Base-by-base conservation (phyloP, 2,329 filamentous ascomycete species). In the Talaromyces sp. region DNA sequence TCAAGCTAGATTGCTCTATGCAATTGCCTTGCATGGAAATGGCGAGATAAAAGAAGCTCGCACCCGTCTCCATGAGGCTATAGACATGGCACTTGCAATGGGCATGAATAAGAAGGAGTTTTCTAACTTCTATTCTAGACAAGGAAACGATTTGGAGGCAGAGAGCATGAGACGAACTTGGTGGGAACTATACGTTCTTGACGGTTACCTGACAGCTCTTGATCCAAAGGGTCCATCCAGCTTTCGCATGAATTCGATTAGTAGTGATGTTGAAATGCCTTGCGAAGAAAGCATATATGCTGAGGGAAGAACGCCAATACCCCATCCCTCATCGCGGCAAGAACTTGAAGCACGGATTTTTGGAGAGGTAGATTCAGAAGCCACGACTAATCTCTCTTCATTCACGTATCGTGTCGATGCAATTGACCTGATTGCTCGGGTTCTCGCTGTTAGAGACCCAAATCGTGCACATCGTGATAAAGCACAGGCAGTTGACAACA, bases 111-210 rank as follows among this genome's bases (percentile, higher is more conserved):
- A 57, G 19, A 57, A 50, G n/a, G 58, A 60, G 3, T 57, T 65
- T 24, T 47, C 48, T n/a, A 14, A 57, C n/a, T 57, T 62, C 14
- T 62, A 57, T 48, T 24, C 27, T 10, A 79, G 84, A 45, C 39
- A 63, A 37, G 61, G 61, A 2, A 45, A 14, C 6, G 62, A 52
- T 4, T 24, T 65, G n/a, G 59, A 65, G 9, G 64, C 59, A 3
- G 91, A 95, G 76, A 90, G 89, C 73, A 91, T 89, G 87, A 85
- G 91, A 27, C 82, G 92, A 67, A 95, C 91, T 1, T 95, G 91
- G 91, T 95, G 92, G 92, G 90, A 83, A 69, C 70, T 89, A 52
- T 92, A 88, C 72, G 84, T 90, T n/a, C 84, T 90, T 19, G 91
- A 93, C 72, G 90, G 88, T 62, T 89, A 93, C 83, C 84, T 93